Base-by-base conservation (phyloP, 139 green algal genomes). In the Marvania coccoides region DNA sequence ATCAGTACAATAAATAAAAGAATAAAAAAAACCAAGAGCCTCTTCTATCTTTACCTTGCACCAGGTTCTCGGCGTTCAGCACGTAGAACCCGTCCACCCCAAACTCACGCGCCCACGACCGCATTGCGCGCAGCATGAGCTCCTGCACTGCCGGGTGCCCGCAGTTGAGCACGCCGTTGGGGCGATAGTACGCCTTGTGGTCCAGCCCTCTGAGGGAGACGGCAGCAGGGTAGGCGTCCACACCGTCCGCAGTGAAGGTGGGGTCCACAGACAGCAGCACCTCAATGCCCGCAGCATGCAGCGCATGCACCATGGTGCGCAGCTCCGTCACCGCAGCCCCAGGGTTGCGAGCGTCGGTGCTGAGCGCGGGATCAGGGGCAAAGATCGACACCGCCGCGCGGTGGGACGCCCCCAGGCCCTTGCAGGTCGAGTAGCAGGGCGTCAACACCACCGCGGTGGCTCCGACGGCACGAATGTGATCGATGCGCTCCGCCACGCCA, bases 61-160 rank as follows among this genome's bases (percentile, higher is more conserved):
- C 66, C 19, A 95, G 74, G 67, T 90, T 92, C 68, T 95, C 88
- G 8, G 88, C 87, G 34, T 91, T 90, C 19, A 85, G 48, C 37
- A 95, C 83, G 46, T 71, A 73, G 69, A 95, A 95, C 63, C 88
- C 88, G 35, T 91, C 85, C 56, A 94, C 71, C 0, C 77, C 63
- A 69, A 84, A 92, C 46, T 91, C 78, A 29, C 36, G 15, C 12
- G 79, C 78, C 87, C 87, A 93, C 69, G 83, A 77, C 4, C 66
- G 69, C 61, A 92, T 64, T 29, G 69, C 68, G 36, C 70, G 63
- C 55, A 88, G 13, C 26, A 92, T 40, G 54, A 88, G 72, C 34
- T 70, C 35, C 13, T 79, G 80, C 57, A 87, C 75, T 31, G 76
- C 75, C 6, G 85, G 70, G 60, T 91, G 80, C 5, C 86, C 86